Percentiles rank a stretch among this genome's conserved stretches.
Evolutionary conservation across 345 rosid genomes (phyloP).

Genomic region (Kernera saxatilis): DNA sequence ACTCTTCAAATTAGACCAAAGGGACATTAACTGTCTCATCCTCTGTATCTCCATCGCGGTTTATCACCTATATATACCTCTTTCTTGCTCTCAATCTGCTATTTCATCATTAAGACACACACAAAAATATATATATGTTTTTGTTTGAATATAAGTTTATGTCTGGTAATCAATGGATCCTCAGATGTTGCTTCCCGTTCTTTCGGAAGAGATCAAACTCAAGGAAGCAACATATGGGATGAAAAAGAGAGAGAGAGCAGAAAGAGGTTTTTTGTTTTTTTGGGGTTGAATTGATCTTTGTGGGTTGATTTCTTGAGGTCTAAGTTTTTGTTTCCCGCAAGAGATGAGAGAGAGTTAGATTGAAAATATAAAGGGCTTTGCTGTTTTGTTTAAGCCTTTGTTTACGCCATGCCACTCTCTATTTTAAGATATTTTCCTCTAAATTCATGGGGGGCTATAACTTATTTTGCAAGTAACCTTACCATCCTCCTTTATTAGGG

Average conservation of each 20-base stretch:
- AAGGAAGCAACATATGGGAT: slow-evolving; percentile 30
- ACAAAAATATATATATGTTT: background rate
- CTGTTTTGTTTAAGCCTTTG: slow-evolving; percentile 23
- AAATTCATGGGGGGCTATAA: slow-evolving; percentile 2
- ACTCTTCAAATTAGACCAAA: slow-evolving; percentile 43
- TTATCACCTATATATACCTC: slow-evolving; percentile 15
- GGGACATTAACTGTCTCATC: slow-evolving; percentile 46
- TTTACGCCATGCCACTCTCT: slow-evolving; percentile 30
- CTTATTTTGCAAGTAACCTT: slow-evolving; percentile 20
- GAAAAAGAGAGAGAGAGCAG: slow-evolving; percentile 20
- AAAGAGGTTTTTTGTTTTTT: slow-evolving; percentile 15
- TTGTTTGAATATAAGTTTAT: background rate
- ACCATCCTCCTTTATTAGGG: slow-evolving; percentile 16
- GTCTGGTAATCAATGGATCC: slow-evolving; percentile 24
- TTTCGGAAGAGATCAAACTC: background rate
- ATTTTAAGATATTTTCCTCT: slow-evolving; percentile 8
- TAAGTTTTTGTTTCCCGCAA: slow-evolving; percentile 18
- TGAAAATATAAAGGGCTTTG: slow-evolving; percentile 28
- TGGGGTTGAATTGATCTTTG: slow-evolving; percentile 2
- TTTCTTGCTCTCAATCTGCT: slow-evolving; percentile 31
- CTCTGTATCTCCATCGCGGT: slow-evolving; percentile 58
- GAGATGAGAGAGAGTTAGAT: slow-evolving; percentile 18
- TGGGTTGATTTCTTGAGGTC: slow-evolving; percentile 14
- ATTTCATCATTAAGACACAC: slow-evolving; percentile 17
- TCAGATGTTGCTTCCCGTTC: slow-evolving; percentile 23